Percentiles rank a stretch among this genome's conserved stretches.
Evolutionary conservation across 176 grass and related monocot species (phyloP).

Genomic region (Carex littledalei): DNA sequence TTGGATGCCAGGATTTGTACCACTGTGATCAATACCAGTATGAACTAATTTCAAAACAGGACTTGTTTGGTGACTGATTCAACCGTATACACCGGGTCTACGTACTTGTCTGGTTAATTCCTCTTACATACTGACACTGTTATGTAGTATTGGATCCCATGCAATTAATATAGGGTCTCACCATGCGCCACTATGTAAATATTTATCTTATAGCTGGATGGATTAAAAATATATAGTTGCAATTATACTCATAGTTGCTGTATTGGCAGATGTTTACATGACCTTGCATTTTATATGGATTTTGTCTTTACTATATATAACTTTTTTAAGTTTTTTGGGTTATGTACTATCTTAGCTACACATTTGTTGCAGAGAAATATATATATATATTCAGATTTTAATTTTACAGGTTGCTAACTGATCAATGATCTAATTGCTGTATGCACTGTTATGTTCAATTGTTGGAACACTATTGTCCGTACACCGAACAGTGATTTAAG

Average conservation of each 20-base stretch:
- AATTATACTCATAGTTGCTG: neutral
- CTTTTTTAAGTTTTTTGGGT: neutral
- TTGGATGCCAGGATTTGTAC: slow-evolving; percentile 1
- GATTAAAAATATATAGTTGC: no score
- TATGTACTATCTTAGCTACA: neutral
- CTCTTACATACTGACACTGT: no score
- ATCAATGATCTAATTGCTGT: neutral
- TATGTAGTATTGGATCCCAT: neutral
- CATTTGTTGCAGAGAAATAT: neutral
- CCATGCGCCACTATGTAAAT: neutral
- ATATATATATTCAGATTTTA: neutral
- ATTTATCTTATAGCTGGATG: neutral
- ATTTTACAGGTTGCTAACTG: neutral
- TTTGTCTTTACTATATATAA: neutral
- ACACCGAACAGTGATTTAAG: neutral
- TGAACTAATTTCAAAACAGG: neutral
- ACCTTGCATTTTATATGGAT: neutral
- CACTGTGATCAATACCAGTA: slow-evolving; percentile 6
- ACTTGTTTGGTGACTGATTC: neutral
- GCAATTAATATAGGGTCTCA: neutral
- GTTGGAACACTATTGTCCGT: slow-evolving; percentile 2
- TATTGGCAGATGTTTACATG: neutral
- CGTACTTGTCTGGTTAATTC: neutral
- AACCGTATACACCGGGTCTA: neutral
- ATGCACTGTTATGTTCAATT: neutral